phyloP scores from a whole-genome alignment of 768 basidiomycete genomes.

The Austroboletus eburneus region DNA sequence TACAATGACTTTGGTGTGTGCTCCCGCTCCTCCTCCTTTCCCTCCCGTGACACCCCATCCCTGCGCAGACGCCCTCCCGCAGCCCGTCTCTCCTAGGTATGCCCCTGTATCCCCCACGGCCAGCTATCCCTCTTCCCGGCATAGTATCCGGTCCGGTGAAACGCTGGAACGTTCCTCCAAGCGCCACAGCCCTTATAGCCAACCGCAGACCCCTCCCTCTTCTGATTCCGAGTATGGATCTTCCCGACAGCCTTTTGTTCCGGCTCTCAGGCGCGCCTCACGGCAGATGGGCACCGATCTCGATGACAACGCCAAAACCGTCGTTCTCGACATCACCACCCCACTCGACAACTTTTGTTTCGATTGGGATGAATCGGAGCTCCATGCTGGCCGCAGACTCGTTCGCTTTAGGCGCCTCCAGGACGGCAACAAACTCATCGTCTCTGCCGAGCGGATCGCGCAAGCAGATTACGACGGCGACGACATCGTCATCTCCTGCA shows the following conservation, averaged over 20 bases:
- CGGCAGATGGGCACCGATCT: constrained; percentile 25
- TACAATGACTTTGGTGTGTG: constrained; percentile 50
- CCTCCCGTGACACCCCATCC: constrained; percentile 10
- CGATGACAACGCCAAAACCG: constrained; percentile 48
- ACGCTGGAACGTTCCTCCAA: constrained; percentile 27
- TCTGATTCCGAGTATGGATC: constrained; percentile 38
- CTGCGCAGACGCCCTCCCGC: background rate
- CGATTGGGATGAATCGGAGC: constrained; percentile 64
- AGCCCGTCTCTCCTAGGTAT: background rate
- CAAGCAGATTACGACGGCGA: constrained; percentile 70
- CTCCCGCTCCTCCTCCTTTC: background rate
- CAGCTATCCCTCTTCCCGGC: constrained; percentile 12
- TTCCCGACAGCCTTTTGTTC: constrained; percentile 7
- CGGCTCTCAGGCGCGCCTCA: constrained; percentile 21
- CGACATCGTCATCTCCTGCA: constrained; percentile 90
- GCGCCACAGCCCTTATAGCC: constrained; percentile 37
- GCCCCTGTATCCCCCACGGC: background rate
- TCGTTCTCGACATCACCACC: constrained; percentile 57
- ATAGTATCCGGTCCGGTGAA: constrained; percentile 23
- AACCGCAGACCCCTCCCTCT: constrained; percentile 39
- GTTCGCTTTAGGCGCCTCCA: constrained; percentile 81
- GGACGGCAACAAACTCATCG: constrained; percentile 70
- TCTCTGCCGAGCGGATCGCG: constrained; percentile 71
- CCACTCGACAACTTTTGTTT: constrained; percentile 52
- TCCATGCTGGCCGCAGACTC: constrained; percentile 68